Percentiles rank a stretch among this genome's conserved stretches.
Evolutionary conservation across 345 rosid genomes (phyloP).

Genomic region (Eucalyptus regnans): DNA sequence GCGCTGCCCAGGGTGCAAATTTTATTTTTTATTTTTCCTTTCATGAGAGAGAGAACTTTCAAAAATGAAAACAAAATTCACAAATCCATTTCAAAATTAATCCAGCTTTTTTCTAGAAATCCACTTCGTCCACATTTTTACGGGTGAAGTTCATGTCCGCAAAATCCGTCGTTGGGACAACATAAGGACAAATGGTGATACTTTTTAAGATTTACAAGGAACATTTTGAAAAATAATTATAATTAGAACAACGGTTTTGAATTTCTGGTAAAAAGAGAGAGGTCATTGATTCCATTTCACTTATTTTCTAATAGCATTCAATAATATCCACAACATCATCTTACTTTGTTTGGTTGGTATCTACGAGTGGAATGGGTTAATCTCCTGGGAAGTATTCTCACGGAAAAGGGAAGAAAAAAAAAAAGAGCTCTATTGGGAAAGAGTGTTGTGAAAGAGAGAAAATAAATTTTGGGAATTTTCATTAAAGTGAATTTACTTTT

Average conservation of each 20-base stretch:
- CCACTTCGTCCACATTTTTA: background rate
- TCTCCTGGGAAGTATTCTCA: background rate
- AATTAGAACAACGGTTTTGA: background rate
- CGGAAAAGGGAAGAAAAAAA: background rate
- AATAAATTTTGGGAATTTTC: background rate
- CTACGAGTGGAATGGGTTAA: background rate
- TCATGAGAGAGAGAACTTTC: background rate
- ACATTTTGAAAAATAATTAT: background rate
- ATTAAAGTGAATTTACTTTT: background rate
- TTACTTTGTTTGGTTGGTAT: background rate
- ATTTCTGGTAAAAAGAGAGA: background rate
- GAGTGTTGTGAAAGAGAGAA: background rate
- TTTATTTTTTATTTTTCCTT: no score
- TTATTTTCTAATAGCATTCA: background rate
- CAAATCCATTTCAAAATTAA: background rate
- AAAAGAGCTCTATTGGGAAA: no score
- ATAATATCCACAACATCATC: background rate
- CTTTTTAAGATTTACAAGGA: background rate
- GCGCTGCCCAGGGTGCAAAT: background rate
- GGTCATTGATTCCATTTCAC: background rate
- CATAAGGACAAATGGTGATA: background rate
- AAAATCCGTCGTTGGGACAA: background rate
- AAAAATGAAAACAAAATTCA: background rate
- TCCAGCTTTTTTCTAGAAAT: background rate
- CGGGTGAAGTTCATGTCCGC: background rate